A percentile compares a stretch with the other conserved stretches of the same genome.
phyloP scores from a whole-genome alignment of 352 stramenopile genomes.

The Phytophthora crassamura region DNA sequence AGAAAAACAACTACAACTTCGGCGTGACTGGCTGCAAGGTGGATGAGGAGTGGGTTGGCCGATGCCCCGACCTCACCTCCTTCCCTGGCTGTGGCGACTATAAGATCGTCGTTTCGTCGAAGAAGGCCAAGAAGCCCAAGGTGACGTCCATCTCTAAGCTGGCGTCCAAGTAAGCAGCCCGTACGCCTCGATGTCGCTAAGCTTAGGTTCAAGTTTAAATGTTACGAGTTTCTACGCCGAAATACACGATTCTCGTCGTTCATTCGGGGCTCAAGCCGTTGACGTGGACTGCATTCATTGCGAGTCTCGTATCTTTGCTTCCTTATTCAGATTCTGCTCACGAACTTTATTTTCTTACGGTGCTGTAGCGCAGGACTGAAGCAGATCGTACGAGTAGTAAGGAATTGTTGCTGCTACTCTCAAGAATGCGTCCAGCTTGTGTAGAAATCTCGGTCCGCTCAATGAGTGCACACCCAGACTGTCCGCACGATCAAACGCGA shows the following conservation, averaged over 20 bases:
- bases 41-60: conserved; percentile 34
- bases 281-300: too few species aligned
- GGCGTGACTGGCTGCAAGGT: conserved; percentile 45
- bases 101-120: conserved; percentile 37
- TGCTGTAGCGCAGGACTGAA: conserved; percentile 16
- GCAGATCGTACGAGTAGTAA: too few species aligned
- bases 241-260: too few species aligned
- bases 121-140: conserved; percentile 42
- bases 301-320: too few species aligned
- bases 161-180: conserved; percentile 14
- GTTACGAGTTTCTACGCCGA: conserved; percentile 16
- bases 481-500: too few species aligned
- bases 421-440: too few species aligned
- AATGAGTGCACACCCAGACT: too few species aligned
- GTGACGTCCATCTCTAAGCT: conserved; percentile 36
- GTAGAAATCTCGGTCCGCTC: too few species aligned
- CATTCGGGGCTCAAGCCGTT: too few species aligned
- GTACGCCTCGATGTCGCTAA: background rate
- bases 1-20: conserved; percentile 57
- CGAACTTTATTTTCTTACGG: too few species aligned
- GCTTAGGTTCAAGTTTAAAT: background rate
- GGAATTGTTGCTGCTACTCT: too few species aligned
- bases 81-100: conserved; percentile 28
- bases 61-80: conserved; percentile 39
- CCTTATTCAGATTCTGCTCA: too few species aligned